Conservation (phyloP, 306 rosid species). For the Trifolium fragiferum region DNA sequence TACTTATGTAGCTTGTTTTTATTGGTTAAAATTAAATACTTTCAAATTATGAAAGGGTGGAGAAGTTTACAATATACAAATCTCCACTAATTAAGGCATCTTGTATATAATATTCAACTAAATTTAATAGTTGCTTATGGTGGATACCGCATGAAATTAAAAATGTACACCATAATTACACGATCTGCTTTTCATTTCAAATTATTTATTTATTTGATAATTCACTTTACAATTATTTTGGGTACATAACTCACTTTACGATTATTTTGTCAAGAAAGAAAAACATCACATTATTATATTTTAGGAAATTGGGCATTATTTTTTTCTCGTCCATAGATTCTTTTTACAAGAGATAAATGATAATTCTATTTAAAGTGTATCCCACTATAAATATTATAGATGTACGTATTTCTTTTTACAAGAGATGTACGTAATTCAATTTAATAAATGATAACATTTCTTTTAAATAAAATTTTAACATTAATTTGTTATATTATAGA, state of each 20-base stretch:
- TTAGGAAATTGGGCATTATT: conserved; percentile 33
- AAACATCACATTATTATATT: conserved; percentile 30
- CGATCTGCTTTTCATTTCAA: conserved; percentile 7
- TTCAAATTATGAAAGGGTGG: too few relatives aligned
- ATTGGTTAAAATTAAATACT: too few relatives aligned
- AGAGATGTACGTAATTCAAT: too few relatives aligned
- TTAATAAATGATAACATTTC: too few relatives aligned
- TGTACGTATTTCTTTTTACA: too few relatives aligned
- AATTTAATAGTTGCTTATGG: not conserved
- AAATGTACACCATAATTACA: not conserved
- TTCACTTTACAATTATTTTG: conserved; percentile 21
- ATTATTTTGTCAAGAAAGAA: conserved; percentile 11
- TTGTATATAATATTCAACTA: not conserved
- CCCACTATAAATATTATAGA: too few relatives aligned
- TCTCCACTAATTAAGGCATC: conserved; percentile 29
- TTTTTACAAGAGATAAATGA: too few relatives aligned
- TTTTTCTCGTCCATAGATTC: not conserved
- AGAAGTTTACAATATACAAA: conserved; percentile 23
- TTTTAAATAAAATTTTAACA: too few relatives aligned
- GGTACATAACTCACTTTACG: conserved; percentile 13
- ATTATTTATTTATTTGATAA: not conserved
- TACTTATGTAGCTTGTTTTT: too few relatives aligned
- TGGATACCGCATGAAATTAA: conserved; percentile 5
- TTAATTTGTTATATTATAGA: too few relatives aligned
- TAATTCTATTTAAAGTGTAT: too few relatives aligned